Evolutionary conservation across 2,329 filamentous ascomycete genomes (phyloP).

Genomic region (Fusarium dimerum): DNA sequence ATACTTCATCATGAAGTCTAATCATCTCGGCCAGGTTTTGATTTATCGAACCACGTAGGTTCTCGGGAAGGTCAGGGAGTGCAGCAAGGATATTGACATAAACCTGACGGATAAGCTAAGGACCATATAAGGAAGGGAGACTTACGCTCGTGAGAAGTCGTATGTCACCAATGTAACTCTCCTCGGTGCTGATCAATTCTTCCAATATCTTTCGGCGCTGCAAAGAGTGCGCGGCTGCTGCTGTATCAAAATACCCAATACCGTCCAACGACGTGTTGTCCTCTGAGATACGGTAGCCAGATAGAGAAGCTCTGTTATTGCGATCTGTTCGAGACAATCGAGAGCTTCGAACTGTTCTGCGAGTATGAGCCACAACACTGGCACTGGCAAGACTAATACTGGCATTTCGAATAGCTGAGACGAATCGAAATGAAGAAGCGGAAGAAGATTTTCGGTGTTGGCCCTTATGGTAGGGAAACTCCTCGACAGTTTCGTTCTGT

Average conservation of each 20-base stretch:
- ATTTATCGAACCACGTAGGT: conserved; percentile 72
- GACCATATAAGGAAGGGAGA: neutral
- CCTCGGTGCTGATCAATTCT: conserved; percentile 83
- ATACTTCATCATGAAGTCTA: conserved; percentile 78
- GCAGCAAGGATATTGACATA: conserved; percentile 75
- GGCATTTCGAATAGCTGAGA: conserved; percentile 79
- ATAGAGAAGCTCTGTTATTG: conserved; percentile 62
- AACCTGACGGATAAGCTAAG: conserved; percentile 49
- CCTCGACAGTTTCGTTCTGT: conserved; percentile 2
- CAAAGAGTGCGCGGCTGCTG: conserved; percentile 68
- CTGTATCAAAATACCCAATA: conserved; percentile 59
- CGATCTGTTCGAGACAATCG: conserved; percentile 61
- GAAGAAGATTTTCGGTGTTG: conserved; percentile 63
- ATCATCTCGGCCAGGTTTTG: conserved; percentile 78
- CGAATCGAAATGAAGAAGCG: conserved; percentile 74
- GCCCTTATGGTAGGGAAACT: conserved; percentile 10
- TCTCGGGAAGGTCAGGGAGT: conserved; percentile 64
- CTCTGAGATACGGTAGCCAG: conserved; percentile 63
- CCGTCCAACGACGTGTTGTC: conserved; percentile 64
- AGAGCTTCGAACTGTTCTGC: conserved; percentile 51
- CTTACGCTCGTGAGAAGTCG: conserved; percentile 83
- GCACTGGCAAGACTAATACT: conserved; percentile 75
- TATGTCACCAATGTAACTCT: conserved; percentile 84
- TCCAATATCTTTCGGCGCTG: conserved; percentile 80
- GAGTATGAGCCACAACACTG: conserved; percentile 66